phyloP scores from a whole-genome alignment of 2,329 filamentous ascomycete genomes.

The Raffaelea ambrosiae region DNA sequence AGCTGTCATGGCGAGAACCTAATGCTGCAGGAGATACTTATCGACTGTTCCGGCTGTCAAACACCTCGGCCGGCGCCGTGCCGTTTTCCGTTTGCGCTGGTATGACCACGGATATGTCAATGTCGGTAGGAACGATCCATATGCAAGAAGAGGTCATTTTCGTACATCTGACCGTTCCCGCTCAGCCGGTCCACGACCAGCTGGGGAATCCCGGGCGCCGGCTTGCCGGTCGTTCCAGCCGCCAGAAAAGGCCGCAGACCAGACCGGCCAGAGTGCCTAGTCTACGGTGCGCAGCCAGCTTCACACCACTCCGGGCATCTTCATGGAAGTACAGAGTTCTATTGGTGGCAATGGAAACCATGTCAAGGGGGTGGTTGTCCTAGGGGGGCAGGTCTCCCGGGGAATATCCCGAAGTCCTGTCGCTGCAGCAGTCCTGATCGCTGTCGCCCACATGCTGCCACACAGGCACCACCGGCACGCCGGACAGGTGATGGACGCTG shows the following conservation, averaged over 20 bases:
- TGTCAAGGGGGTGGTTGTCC: no score
- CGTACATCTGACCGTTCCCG: neutral
- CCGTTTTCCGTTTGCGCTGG: neutral
- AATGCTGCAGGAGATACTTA: neutral
- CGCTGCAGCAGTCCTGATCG: no score
- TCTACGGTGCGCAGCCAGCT: no score
- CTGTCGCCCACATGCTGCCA: no score
- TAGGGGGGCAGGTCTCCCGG: no score
- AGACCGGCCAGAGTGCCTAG: no score
- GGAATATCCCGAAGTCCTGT: no score
- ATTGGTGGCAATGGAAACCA: no score
- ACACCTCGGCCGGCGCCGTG: neutral
- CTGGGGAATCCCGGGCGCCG: neutral
- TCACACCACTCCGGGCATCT: no score
- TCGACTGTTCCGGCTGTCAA: neutral
- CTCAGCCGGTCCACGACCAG: neutral
- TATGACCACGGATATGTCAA: neutral
- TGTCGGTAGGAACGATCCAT: neutral
- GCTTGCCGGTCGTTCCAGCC: neutral
- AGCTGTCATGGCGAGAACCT: neutral
- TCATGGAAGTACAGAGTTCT: no score
- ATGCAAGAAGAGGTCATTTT: neutral
- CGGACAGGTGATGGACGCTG: neutral
- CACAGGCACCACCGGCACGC: neutral
- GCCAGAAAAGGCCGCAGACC: neutral